Evolutionary conservation across 31 red algal species (phyloP), one percentile per base, ranked within the genome.

Genomic region (Asparagopsis taxiformis): DNA sequence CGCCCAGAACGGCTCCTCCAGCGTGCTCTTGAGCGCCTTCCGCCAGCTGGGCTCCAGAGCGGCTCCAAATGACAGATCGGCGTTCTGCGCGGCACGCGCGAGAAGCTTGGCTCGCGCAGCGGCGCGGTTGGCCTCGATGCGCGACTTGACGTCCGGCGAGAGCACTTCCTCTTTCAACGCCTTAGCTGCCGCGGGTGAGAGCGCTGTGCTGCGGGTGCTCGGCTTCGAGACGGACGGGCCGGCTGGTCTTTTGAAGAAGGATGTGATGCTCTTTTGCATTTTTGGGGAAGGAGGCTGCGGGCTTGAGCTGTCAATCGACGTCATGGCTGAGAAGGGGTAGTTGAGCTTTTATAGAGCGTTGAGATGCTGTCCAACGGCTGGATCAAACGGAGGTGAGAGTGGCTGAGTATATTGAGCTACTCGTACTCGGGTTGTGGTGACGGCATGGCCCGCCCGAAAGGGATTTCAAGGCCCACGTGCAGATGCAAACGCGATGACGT

Each of bases 221-320:
- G 36, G 65, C 31, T 83, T 83, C 17, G 57, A 21, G 13, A 46
- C 19, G 23, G 79, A 11, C 21, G 51, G 32, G 17, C 46, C n/a
- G 68, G 68, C 22, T 16, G 68, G 25, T 53, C 62, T 74, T 48
- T 87, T 87, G 65, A 87, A 87, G 55, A 71, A 87, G 16, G 83
- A 87, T 3, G 83, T 87, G 55, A 87, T 87, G 48, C 61, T 69
- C 28, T 65, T 87, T 72, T 87, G 83, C 83, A 87, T 87, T 22
- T 35, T 25, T 16, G 22, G 35, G 36, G 19, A 24, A 55, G 52
- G 49, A 32, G 19, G 51, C 20, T n/a, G 68, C 3, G 29, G 22
- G 49, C 28, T 3, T 24, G 23, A 34, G 52, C 0, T 37, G 10
- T 30, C 10, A 15, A 0, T 0, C n/a, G 68, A 7, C 13, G 21